Evolutionary conservation across 1,139 yeast species (phyloP), one percentile per base, ranked within the genome.

Genomic region (Zygosaccharomyces sapae): DNA sequence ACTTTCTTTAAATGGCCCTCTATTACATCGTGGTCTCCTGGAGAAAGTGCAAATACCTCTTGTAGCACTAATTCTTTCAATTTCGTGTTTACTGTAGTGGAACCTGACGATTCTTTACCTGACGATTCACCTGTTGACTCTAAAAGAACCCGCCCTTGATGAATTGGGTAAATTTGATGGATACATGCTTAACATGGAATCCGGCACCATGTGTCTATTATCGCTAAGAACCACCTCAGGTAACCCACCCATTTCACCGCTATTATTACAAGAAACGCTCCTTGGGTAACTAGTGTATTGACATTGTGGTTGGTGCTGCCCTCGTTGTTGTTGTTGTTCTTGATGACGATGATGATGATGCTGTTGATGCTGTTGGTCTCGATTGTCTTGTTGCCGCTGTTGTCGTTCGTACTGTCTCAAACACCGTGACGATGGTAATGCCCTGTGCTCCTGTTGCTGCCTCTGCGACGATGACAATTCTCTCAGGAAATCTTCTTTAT

Each of bases 221-320:
- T 89, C 97, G 63, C 87, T 89, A 38, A 89, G 72, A 2, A 86
- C 83, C 16, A 89, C 97, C 61, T 88, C 96, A 1, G 92, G 90
- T 19, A 80, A 75, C 27, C 73, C 61, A 31, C 29, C 38, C 12
- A 19, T 30, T 24, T 37, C 40, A 5, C 40, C 31, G 16, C 16
- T 37, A 13, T 68, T 20, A 65, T 70, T 16, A 56, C 58, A 40
- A 50, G 49, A 8, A 60, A 53, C 4, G 52, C 46, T n/a, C 59
- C 51, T 24, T 51, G 43, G 37, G 47, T 4, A 27, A 27, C n/a
- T 27, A 9, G 1, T 27, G n/a, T n/a, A n/a, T n/a, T n/a, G n/a
- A n/a, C n/a, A n/a, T n/a, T n/a, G n/a, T n/a, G n/a, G n/a, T 27
- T 27, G n/a, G 10, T 27, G 30, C 30, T 4, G n/a, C 8, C 30